Base-by-base conservation (phyloP, 306 rosid genomes). In the Quercus ilex region DNA sequence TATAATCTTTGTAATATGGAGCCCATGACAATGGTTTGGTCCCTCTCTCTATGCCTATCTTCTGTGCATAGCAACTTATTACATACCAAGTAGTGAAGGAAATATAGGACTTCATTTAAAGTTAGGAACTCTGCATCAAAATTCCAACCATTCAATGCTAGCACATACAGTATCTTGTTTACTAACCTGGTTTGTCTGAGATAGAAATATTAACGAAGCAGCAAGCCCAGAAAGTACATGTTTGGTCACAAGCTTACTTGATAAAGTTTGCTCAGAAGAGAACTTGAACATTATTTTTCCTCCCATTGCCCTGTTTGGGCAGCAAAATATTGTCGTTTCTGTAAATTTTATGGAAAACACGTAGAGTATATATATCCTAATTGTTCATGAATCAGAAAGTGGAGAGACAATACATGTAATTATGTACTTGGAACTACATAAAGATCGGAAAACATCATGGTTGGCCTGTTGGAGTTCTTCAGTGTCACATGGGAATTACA, bases 141-240 rank as follows among this genome's bases (percentile, higher is more conserved):
- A 74, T 38, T 75, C 59, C 76, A 69, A 28, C 5, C 13, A 31
- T 35, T 55, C 64, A 57, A 49, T 13, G 17, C 68, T 76, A 79
- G 62, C 51, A 74, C 6, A 71, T 38, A 59, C 68, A 71, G 57
- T 71, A 5, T 69, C 9, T 46, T 75, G 69, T 56, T 56, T 52
- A 68, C 86, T 77, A 62, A 92, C 99, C 99, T 87, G 98, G 79
- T 89, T 80, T 51, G 74, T 13, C 84, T 86, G 92, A 77, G 96
- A 91, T 78, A 92, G 23, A 76, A 89, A 77, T 71, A 95, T 78
- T 80, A 92, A 68, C 23, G 99, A 85, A 84, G 93, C 96, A 74
- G 97, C 94, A 69, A 92, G 71, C 17, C 90, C 91, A 49, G 99
- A 82, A 25, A 95, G 68, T 52, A 85, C 84, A 85, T 87, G 88